Conservation (phyloP, 129 eudicot species). For the Lactuca sativa region DNA sequence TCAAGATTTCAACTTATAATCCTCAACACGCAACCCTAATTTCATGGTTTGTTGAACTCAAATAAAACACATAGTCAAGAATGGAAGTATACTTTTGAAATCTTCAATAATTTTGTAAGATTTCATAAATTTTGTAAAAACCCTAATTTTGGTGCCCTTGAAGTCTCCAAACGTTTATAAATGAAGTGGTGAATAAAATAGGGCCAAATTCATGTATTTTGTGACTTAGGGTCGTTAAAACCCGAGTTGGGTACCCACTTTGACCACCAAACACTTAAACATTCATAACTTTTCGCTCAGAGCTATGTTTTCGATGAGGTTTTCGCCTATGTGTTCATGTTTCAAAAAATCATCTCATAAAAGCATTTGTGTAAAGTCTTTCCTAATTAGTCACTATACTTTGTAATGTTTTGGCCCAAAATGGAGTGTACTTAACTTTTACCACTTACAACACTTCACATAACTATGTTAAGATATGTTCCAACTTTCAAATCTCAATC, state of each 20-base stretch:
- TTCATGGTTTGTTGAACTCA: neutral
- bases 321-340: neutral
- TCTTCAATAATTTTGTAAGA: neutral
- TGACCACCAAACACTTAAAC: neutral
- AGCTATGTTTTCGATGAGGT: neutral
- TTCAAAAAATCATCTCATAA: neutral
- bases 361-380: neutral
- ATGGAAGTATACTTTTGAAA: neutral
- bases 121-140: neutral
- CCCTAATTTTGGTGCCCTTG: neutral
- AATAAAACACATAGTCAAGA: neutral
- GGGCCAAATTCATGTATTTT: neutral
- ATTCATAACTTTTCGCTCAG: neutral
- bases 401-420: too few relatives aligned
- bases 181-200: neutral
- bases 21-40: neutral
- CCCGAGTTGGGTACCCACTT: neutral
- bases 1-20: neutral
- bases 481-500: too few relatives aligned
- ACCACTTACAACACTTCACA: too few relatives aligned
- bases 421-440: too few relatives aligned
- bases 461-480: too few relatives aligned
- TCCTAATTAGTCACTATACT: too few relatives aligned
- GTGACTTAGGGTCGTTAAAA: neutral
- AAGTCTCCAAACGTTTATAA: neutral